Conservation (phyloP, 371 early-diverging fungal genomes). For the Haplosporangium sp. region DNA sequence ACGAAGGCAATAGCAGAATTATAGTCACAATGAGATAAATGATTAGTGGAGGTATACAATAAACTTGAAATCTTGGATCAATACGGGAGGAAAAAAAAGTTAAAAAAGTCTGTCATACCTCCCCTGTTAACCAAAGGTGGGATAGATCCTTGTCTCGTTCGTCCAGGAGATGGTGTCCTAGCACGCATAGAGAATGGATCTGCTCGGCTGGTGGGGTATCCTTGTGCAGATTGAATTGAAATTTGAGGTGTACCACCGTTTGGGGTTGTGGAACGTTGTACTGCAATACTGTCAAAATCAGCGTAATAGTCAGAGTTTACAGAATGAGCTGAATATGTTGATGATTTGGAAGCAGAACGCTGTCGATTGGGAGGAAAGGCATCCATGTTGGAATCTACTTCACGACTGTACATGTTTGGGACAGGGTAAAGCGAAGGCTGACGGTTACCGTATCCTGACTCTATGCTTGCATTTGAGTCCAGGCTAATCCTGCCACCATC, state of each 20-base stretch:
- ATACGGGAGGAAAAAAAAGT: background rate
- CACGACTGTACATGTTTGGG: constrained; percentile 40
- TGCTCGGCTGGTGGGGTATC: constrained; percentile 28
- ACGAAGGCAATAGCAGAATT: too few species aligned
- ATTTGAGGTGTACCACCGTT: constrained; percentile 52
- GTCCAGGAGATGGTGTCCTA: constrained; percentile 51
- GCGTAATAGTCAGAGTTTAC: constrained; percentile 44
- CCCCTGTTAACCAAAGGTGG: constrained; percentile 31
- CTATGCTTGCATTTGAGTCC: constrained; percentile 47
- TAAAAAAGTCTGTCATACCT: constrained; percentile 13
- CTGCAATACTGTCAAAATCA: constrained; percentile 44
- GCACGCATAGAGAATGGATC: constrained; percentile 50
- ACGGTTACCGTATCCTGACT: constrained; percentile 38
- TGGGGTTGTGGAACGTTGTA: constrained; percentile 41
- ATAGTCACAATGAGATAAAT: too few species aligned
- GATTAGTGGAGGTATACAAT: too few species aligned
- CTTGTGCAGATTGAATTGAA: constrained; percentile 50
- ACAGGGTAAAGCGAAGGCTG: constrained; percentile 31
- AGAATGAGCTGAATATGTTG: constrained; percentile 46
- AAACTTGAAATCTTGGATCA: too few species aligned
- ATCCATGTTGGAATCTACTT: constrained; percentile 31
- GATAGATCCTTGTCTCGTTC: constrained; percentile 46
- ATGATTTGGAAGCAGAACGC: constrained; percentile 52
- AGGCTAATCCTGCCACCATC: constrained; percentile 46
- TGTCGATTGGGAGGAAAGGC: constrained; percentile 37